A percentile compares a stretch with the other conserved stretches of the same genome.
Evolutionary conservation across 805 yeast genomes (phyloP).

Genomic region (Kurtzmaniella cleridarum): DNA sequence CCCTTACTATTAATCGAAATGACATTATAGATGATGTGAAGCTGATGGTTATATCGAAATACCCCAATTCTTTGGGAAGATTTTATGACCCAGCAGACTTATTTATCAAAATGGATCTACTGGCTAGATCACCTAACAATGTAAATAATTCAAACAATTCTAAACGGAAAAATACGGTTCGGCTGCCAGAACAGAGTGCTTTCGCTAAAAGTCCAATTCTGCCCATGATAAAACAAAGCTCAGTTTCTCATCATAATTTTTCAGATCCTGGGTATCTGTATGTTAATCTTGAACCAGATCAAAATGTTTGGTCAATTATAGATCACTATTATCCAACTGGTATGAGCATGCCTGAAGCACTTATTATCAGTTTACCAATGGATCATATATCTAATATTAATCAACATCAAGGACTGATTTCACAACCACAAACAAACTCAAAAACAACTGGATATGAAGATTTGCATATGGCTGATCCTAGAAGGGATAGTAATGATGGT

Average conservation of each 20-base stretch:
- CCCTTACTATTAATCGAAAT: conserved; percentile 51
- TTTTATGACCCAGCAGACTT: conserved; percentile 67
- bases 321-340: conserved; percentile 63
- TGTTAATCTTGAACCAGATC: conserved; percentile 52
- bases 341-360: conserved; percentile 61
- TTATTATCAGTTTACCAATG: conserved; percentile 49
- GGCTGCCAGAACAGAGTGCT: not conserved
- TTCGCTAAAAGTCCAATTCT: conserved; percentile 1
- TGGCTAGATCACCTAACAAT: conserved; percentile 6
- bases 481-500: not conserved
- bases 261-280: conserved; percentile 2
- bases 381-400: conserved; percentile 1
- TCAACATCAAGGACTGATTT: conserved; percentile 2
- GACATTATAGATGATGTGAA: conserved; percentile 85
- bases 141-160: conserved; percentile 1
- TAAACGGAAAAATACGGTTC: not conserved
- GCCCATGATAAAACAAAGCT: not conserved
- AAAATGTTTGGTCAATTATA: conserved; percentile 49
- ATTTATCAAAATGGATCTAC: conserved; percentile 29
- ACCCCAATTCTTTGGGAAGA: conserved; percentile 60
- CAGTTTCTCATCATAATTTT: conserved; percentile 2
- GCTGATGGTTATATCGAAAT: conserved; percentile 53
- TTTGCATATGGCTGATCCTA: not conserved
- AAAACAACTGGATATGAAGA: not conserved
- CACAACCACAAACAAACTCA: conserved; percentile 3